Base-by-base conservation (phyloP, 306 rosid genomes). In the Crotalaria pallida region DNA sequence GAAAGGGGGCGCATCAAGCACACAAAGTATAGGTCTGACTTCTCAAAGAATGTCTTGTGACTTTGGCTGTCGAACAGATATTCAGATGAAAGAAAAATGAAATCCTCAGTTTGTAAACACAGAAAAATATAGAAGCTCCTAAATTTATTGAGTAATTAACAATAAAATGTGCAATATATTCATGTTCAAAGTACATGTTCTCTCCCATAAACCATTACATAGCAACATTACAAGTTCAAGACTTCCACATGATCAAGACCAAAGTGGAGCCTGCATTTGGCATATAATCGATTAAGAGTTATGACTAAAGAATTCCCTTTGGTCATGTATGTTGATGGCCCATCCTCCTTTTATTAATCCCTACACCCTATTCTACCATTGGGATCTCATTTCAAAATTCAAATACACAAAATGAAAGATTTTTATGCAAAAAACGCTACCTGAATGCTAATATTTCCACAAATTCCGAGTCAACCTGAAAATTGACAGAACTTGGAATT, bases 401-500 rank as follows among this genome's bases (percentile, higher is more conserved):
- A 29, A 21, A 27, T 52, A 58, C 23, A 36, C 10, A 11, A 45
- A 27, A 63, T 58, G 67, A 65, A 31, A 44, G 13, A 62, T 29
- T 44, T 67, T 56, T 44, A 45, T 45, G 67, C 7, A 72, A 76
- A 76, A 67, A 15, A 45, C 19, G 66, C 31, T 87, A 89, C 97
- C 94, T 84, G 84, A 90, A 90, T 59, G 94, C 89, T 73, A 93
- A 78, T 53, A 88, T 65, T 83, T 93, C 97, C 15, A 90, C n/a
- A 51, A 90, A 93, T 77, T 93, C 86, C 18, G 98, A 13, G 52
- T 90, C 89, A 67, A 94, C 75, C 97, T 94, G 96, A 80, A 80
- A 76, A 75, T 73, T 65, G 43, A 61, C 44, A 81, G 77, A 77
- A 68, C 29, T 48, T 31, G 51, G 47, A 59, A 60, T 40, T 27